Evolutionary conservation across 73 alveolate genomes (phyloP).

Genomic region (Breviolum minutum): DNA sequence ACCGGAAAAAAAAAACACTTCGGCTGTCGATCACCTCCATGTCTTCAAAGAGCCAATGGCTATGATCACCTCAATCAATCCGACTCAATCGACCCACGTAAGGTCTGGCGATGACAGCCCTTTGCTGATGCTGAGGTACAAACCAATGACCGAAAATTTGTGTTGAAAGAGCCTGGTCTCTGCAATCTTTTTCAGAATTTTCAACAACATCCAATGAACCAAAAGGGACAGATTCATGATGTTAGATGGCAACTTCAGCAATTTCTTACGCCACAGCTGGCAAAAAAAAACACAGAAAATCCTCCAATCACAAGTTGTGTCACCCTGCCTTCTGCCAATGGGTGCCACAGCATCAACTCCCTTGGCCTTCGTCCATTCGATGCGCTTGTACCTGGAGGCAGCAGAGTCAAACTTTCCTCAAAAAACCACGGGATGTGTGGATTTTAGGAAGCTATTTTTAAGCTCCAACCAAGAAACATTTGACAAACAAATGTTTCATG

Average conservation of each 20-base stretch:
- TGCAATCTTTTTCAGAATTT: not conserved
- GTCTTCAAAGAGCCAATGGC: slow-evolving; percentile 64
- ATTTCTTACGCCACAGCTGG: not conserved
- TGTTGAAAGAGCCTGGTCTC: slow-evolving; percentile 49
- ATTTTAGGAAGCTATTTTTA: too few species aligned
- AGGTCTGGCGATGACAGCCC: not conserved
- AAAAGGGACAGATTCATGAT: not conserved
- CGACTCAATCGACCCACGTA: not conserved
- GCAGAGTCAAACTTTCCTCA: not conserved
- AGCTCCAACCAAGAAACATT: too few species aligned
- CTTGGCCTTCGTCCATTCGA: slow-evolving; percentile 73
- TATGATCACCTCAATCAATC: slow-evolving; percentile 50
- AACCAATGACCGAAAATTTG: slow-evolving; percentile 70
- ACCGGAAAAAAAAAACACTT: too few species aligned
- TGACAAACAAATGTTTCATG: too few species aligned
- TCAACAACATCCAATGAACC: too few species aligned
- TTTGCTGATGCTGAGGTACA: not conserved
- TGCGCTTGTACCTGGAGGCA: slow-evolving; percentile 67
- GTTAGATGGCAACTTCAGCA: not conserved
- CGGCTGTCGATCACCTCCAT: slow-evolving; percentile 62
- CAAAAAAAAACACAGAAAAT: not conserved
- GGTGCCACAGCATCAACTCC: slow-evolving; percentile 83
- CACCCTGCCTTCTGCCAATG: slow-evolving; percentile 24
- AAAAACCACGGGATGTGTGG: not conserved
- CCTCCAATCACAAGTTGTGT: not conserved